Conservation (phyloP, 2,329 filamentous ascomycete species). For the Colletotrichum sp. region DNA sequence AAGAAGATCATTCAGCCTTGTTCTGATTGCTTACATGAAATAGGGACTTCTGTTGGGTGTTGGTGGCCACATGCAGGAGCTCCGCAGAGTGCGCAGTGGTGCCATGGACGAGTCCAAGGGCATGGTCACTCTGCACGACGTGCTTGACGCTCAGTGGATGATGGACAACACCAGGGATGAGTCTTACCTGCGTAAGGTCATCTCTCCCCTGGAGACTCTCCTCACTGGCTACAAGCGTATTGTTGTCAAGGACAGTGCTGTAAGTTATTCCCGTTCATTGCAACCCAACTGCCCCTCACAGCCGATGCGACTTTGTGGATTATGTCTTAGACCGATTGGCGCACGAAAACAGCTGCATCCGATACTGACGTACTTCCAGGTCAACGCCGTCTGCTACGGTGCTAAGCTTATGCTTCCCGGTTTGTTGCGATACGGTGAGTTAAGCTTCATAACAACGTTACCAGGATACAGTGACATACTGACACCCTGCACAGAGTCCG, state of each 20-base stretch:
- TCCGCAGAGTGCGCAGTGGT: constrained; percentile 90
- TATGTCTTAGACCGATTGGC: background rate
- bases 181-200: constrained; percentile 87
- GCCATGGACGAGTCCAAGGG: constrained; percentile 92
- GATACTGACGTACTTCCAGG: constrained; percentile 35
- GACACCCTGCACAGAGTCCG: constrained; percentile 65
- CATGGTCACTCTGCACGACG: constrained; percentile 92
- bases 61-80: constrained; percentile 97
- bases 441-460: constrained; percentile 11
- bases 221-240: constrained; percentile 94
- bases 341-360: background rate
- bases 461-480: constrained; percentile 28
- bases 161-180: constrained; percentile 93
- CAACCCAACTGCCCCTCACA: background rate
- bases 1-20: constrained; percentile 43
- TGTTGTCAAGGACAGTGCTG: constrained; percentile 92
- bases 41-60: constrained; percentile 73
- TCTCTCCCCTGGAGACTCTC: constrained; percentile 90
- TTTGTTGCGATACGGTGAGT: constrained; percentile 84
- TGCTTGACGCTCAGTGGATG: constrained; percentile 94
- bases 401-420: constrained; percentile 99
- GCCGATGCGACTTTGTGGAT: constrained; percentile 5
- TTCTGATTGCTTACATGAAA: constrained; percentile 1
- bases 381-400: constrained; percentile 98
- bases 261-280: background rate